Percentiles rank a stretch among this genome's conserved stretches.
Evolutionary conservation across 495 filamentous ascomycete species (phyloP).

Genomic region (Saxophila tyrrhenica): DNA sequence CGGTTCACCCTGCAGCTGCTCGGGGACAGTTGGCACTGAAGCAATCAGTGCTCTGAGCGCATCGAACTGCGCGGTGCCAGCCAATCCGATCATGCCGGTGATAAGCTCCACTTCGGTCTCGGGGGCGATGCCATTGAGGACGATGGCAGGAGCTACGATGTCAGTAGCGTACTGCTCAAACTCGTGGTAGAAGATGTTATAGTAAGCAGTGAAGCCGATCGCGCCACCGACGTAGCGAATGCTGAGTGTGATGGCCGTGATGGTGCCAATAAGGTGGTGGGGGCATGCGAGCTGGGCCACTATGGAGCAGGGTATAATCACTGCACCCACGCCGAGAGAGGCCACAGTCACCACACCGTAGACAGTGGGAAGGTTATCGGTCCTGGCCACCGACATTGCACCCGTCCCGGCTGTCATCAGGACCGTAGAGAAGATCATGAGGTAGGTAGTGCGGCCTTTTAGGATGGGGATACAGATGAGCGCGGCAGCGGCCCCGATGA

Average conservation of each 20-base stretch:
- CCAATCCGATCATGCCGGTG: slow-evolving; percentile 42
- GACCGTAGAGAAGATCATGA: slow-evolving; percentile 51
- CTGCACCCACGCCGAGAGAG: slow-evolving; percentile 61
- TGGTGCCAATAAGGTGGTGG: slow-evolving; percentile 60
- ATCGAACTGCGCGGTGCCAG: slow-evolving; percentile 42
- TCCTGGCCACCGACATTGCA: slow-evolving; percentile 42
- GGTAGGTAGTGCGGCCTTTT: slow-evolving; percentile 48
- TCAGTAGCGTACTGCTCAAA: slow-evolving; percentile 13
- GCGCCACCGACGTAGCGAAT: slow-evolving; percentile 25
- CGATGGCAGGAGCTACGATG: slow-evolving; percentile 37
- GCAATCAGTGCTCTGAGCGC: slow-evolving; percentile 30
- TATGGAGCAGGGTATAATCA: slow-evolving; percentile 59
- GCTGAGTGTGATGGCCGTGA: slow-evolving; percentile 45
- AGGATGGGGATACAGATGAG: slow-evolving; percentile 49
- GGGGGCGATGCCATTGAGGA: slow-evolving; percentile 38
- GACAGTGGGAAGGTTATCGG: slow-evolving; percentile 49
- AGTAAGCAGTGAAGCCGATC: slow-evolving; percentile 24
- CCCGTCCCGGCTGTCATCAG: slow-evolving; percentile 65
- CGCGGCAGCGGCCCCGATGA: slow-evolving; percentile 50
- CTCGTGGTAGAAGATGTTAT: slow-evolving; percentile 22
- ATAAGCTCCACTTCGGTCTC: slow-evolving; percentile 31
- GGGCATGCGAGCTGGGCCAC: slow-evolving; percentile 62
- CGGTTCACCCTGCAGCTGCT: slow-evolving; percentile 15
- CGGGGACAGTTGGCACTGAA: neutral
- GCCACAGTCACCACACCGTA: slow-evolving; percentile 54